Base-by-base conservation (phyloP, 2,329 filamentous ascomycete genomes). In the Xylariaceae sp. region DNA sequence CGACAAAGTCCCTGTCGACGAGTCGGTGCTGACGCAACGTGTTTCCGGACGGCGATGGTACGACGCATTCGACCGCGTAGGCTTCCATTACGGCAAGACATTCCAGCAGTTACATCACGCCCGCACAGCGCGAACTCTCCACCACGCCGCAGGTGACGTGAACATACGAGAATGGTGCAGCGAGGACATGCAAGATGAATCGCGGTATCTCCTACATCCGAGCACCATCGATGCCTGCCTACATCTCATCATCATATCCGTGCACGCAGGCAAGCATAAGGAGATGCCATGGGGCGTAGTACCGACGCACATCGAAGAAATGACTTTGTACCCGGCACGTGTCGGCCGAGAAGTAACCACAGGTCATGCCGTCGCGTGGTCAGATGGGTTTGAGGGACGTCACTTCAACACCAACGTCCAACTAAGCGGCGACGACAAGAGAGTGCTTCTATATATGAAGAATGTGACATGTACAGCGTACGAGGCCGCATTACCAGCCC, bases 161-260 rank as follows among this genome's bases (percentile, higher is more conserved):
- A 47, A 29, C 5, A 19, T 59, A 22, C 49, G 51, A 21, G 53
- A 62, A 47, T 46, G 55, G 30, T 52, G 43, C 30, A 5, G 45
- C 2, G 47, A 41, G 26, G 26, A 45, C 18, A 57, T 59, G 46
- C 40, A 54, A 5, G 66, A 63, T 16, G 74, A 77, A 58, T 72
- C 71, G 1, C 66, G 70, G 0, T 67, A 74, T 37, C 56, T 67
- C 10, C 54, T 76, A 16, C 74, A 76, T 53, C 74, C 74, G 0
- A 62, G 70, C 0, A 63, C 65, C 13, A 64, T 76, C 13, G 74
- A 77, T 55, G 63, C 63, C n/a, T 57, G 54, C 16, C 55, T 74
- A 3, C 71, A 73, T 41, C 63, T 72, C 6, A 55, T 61, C 10
- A 69, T 69, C 37, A 63, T 61, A 1, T 62, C 68, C n/a, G 63